phyloP scores from a whole-genome alignment of 768 basidiomycete genomes.

The Cystofilobasidium ferigula region DNA sequence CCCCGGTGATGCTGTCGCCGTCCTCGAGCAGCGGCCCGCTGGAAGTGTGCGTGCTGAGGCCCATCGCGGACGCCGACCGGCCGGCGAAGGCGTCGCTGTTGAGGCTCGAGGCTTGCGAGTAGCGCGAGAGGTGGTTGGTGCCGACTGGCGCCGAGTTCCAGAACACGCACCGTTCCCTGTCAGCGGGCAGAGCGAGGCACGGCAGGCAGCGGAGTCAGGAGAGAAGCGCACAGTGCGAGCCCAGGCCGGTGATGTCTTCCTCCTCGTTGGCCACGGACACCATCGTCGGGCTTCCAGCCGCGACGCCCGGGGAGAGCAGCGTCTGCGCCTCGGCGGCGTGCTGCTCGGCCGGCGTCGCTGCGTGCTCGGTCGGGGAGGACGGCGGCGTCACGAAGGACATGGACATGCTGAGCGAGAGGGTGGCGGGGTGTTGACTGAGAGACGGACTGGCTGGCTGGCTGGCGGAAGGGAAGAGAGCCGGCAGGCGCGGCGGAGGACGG shows the following conservation, averaged over 20 bases:
- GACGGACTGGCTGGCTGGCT: not conserved
- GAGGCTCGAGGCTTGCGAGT: constrained; percentile 9
- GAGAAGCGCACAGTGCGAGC: constrained; percentile 7
- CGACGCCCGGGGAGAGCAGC: not conserved
- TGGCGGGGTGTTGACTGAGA: not conserved
- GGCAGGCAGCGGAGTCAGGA: not conserved
- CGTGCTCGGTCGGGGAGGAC: constrained; percentile 26
- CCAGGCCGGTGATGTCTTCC: constrained; percentile 23
- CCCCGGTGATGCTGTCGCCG: constrained; percentile 13
- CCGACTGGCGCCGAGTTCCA: constrained; percentile 2
- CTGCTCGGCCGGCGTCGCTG: constrained; percentile 10
- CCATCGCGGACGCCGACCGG: not conserved
- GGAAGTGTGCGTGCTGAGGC: not conserved
- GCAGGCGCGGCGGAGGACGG: not conserved
- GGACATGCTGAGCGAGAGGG: constrained; percentile 2
- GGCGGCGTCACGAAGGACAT: constrained; percentile 18
- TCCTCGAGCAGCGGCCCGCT: constrained; percentile 14
- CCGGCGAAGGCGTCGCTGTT: not conserved
- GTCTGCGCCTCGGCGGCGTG: not conserved
- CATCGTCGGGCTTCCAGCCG: not conserved
- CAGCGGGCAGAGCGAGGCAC: not conserved
- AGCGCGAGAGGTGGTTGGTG: constrained; percentile 13
- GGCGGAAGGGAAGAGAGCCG: not conserved
- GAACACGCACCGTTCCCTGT: not conserved
- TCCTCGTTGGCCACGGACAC: not conserved